These are phyloP conservation scores for Hippophae tibetana DNA, from an alignment of 306 rosid species.

Conservation along the genomic window DNA sequence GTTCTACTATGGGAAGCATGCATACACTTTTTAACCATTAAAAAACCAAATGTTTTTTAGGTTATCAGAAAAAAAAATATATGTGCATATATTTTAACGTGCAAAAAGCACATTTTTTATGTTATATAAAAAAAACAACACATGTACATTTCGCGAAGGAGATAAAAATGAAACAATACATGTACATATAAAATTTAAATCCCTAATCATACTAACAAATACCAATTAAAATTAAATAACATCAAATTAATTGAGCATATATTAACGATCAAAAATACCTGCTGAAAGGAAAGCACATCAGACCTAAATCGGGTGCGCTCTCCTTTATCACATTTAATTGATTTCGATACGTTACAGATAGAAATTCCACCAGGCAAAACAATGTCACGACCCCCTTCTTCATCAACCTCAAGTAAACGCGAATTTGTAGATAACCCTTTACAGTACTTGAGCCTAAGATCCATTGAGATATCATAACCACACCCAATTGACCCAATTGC, in stretches of 20 bases:
- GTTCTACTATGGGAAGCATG: too few species aligned
- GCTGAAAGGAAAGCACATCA: conserved; percentile 83
- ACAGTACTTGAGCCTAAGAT: conserved; percentile 68
- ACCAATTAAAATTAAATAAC: neutral
- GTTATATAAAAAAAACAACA: too few species aligned
- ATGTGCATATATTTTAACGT: too few species aligned
- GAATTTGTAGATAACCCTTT: conserved; percentile 40
- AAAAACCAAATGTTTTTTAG: too few species aligned
- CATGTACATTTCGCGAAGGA: too few species aligned
- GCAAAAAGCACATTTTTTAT: too few species aligned
- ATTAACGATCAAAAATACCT: conserved; percentile 27
- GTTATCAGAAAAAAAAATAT: too few species aligned
- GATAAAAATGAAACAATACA: too few species aligned
- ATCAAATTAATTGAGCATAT: neutral
- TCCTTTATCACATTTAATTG: conserved; percentile 82
- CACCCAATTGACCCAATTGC: conserved; percentile 62
- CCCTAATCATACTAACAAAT: neutral
- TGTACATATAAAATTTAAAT: too few species aligned
- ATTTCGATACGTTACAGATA: conserved; percentile 63
- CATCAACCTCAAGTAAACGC: conserved; percentile 71
- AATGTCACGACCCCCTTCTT: conserved; percentile 54
- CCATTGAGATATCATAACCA: conserved; percentile 84
- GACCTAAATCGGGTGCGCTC: conserved; percentile 88
- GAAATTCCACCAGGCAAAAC: conserved; percentile 69
- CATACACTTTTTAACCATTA: too few species aligned